phyloP scores from a whole-genome alignment of 805 yeast genomes.

The Komagataella kurtzmanii region DNA sequence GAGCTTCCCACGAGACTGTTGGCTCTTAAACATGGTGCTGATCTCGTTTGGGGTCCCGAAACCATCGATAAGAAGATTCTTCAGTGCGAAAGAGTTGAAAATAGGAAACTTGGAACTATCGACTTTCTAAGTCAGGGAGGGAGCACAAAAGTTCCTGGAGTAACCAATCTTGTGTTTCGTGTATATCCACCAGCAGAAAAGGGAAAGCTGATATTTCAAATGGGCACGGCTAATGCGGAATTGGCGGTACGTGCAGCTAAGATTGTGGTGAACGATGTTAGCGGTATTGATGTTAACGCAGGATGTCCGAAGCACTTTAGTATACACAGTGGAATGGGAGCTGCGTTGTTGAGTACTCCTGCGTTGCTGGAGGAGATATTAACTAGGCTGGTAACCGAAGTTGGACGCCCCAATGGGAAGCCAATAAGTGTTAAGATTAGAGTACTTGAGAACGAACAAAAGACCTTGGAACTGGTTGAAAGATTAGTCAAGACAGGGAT shows the following conservation, averaged over 20 bases:
- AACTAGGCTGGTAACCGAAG: constrained; percentile 52
- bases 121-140: constrained; percentile 37
- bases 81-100: constrained; percentile 51
- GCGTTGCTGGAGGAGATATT: constrained; percentile 64
- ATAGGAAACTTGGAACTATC: constrained; percentile 40
- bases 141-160: constrained; percentile 28
- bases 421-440: constrained; percentile 90
- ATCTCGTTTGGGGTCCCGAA: constrained; percentile 94
- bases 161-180: constrained; percentile 53
- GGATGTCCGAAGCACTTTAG: constrained; percentile 98
- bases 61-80: constrained; percentile 77
- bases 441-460: constrained; percentile 47
- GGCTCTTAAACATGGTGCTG: constrained; percentile 79
- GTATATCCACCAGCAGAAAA: constrained; percentile 52
- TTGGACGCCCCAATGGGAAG: constrained; percentile 64
- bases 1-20: constrained; percentile 83
- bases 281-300: constrained; percentile 86
- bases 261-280: constrained; percentile 73
- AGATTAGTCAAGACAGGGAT: constrained; percentile 68
- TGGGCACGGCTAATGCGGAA: constrained; percentile 78
- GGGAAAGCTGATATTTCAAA: constrained; percentile 69
- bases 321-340: constrained; percentile 95
- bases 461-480: constrained; percentile 45
- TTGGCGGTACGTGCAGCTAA: constrained; percentile 83
- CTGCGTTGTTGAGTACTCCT: constrained; percentile 77